phyloP scores from a whole-genome alignment of 768 basidiomycete genomes.

The Phlebiopsis flavidoalba region DNA sequence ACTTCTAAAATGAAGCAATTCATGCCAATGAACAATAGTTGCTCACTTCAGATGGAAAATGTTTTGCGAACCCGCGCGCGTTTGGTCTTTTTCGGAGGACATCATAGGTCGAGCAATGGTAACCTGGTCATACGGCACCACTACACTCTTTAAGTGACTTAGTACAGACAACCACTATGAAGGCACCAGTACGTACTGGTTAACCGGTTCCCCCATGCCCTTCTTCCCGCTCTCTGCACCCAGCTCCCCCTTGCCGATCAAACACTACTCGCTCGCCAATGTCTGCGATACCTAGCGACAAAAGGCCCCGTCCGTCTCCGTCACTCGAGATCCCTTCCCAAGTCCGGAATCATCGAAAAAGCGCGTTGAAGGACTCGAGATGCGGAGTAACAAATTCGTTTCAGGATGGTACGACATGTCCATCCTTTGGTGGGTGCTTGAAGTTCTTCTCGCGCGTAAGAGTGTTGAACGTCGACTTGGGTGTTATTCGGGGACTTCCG shows the following conservation, averaged over 20 bases:
- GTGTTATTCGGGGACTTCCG: slow-evolving; percentile 30
- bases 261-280: slow-evolving; percentile 92
- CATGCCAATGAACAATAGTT: neutral
- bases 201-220: slow-evolving; percentile 81
- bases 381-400: slow-evolving; percentile 94
- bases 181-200: slow-evolving; percentile 51
- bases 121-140: slow-evolving; percentile 88
- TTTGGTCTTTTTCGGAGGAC: slow-evolving; percentile 74
- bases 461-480: slow-evolving; percentile 65
- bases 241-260: slow-evolving; percentile 59
- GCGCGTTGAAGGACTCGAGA: slow-evolving; percentile 92
- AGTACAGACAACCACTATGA: neutral
- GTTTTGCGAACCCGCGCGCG: slow-evolving; percentile 69
- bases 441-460: slow-evolving; percentile 75
- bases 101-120: slow-evolving; percentile 83
- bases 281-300: slow-evolving; percentile 75
- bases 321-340: slow-evolving; percentile 60
- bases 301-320: slow-evolving; percentile 73
- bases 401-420: slow-evolving; percentile 70
- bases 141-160: slow-evolving; percentile 39
- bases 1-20: neutral
- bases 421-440: slow-evolving; percentile 63
- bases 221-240: slow-evolving; percentile 46
- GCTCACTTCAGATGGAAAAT: slow-evolving; percentile 84
- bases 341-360: slow-evolving; percentile 93